Conservation (phyloP, 331 rosid species). For the Pyracantha coccinea region DNA sequence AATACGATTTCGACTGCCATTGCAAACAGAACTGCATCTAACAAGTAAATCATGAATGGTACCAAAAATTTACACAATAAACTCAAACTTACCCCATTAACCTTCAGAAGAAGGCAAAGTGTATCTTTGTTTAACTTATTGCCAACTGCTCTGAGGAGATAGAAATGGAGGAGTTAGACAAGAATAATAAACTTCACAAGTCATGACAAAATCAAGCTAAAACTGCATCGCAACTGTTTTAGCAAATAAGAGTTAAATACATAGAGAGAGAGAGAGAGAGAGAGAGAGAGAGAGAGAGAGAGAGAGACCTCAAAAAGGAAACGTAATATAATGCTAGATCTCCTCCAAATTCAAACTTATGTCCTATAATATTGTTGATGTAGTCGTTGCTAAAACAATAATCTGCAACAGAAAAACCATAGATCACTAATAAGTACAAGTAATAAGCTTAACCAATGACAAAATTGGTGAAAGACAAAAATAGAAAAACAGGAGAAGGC, state of each 20-base stretch:
- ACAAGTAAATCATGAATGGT: neutral
- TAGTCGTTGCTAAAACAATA: constrained; percentile 82
- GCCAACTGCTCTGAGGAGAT: constrained; percentile 64
- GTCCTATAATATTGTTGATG: constrained; percentile 57
- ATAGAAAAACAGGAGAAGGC: neutral
- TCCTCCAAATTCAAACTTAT: constrained; percentile 56
- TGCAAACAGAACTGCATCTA: neutral
- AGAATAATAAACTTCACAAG: neutral
- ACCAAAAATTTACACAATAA: neutral
- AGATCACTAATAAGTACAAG: constrained; percentile 12
- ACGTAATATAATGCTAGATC: constrained; percentile 71
- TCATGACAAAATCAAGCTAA: neutral
- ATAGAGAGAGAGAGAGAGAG: constrained; percentile 1
- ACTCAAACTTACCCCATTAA: constrained; percentile 53
- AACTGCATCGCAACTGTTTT: neutral
- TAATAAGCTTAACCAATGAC: neutral
- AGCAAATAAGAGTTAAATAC: neutral
- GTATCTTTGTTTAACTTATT: constrained; percentile 60
- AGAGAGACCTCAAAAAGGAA: constrained; percentile 65
- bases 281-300: constrained; percentile 22
- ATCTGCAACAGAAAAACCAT: constrained; percentile 44
- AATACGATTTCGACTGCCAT: neutral
- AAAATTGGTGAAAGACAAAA: neutral
- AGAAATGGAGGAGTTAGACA: constrained; percentile 12
- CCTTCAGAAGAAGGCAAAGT: constrained; percentile 76